Evolutionary conservation across 805 yeast species (phyloP).

Genomic region (Candida boleticola): DNA sequence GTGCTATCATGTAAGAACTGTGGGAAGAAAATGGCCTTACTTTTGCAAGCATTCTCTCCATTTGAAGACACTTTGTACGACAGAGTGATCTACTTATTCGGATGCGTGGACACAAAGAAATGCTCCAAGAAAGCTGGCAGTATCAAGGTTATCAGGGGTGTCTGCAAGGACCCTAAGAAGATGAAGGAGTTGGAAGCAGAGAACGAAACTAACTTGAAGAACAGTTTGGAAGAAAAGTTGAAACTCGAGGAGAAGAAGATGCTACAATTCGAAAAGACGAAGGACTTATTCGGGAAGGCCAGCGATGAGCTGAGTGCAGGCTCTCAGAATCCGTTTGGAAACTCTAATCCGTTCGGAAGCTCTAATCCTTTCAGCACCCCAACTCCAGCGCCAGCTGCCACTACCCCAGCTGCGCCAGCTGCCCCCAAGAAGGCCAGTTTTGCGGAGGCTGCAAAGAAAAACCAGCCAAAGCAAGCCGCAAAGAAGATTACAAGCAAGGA

Average conservation of each 20-base stretch:
- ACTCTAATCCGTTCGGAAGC: constrained; percentile 38
- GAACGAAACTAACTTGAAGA: constrained; percentile 24
- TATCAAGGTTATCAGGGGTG: constrained; percentile 74
- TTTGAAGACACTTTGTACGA: constrained; percentile 71
- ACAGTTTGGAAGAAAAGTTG: constrained; percentile 39
- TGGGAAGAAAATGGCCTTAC: constrained; percentile 55
- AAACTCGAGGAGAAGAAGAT: constrained; percentile 44
- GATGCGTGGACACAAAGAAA: constrained; percentile 52
- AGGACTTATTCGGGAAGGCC: constrained; percentile 33
- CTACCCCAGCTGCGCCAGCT: not conserved
- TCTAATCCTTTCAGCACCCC: constrained; percentile 19
- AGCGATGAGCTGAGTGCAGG: not conserved
- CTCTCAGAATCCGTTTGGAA: constrained; percentile 27
- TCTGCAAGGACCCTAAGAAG: constrained; percentile 55
- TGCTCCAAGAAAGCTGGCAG: constrained; percentile 74
- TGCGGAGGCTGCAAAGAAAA: constrained; percentile 20
- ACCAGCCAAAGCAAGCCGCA: constrained; percentile 2
- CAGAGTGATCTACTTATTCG: constrained; percentile 76
- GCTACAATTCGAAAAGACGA: constrained; percentile 34
- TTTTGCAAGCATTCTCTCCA: constrained; percentile 81
- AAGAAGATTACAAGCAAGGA: constrained; percentile 5
- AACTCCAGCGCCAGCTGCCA: not conserved
- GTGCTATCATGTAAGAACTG: constrained; percentile 68
- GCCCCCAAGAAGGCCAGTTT: constrained; percentile 10
- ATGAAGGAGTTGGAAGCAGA: constrained; percentile 39